Percentiles rank a stretch among this genome's conserved stretches.
Evolutionary conservation across 495 filamentous ascomycete genomes (phyloP).

Genomic region (Talaromyces liani): DNA sequence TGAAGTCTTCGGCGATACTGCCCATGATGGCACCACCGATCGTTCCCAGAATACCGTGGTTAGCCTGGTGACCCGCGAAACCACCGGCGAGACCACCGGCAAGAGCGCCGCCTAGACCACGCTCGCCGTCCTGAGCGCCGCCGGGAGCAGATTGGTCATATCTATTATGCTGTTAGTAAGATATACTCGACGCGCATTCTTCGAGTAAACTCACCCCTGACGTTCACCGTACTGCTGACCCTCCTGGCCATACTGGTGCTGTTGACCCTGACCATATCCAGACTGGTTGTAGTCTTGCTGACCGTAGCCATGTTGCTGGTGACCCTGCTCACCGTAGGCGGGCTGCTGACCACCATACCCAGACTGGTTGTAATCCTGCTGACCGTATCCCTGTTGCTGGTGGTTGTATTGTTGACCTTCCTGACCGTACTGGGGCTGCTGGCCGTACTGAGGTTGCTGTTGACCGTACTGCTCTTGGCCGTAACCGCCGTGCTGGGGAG

Average conservation of each 20-base stretch:
- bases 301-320: conserved; percentile 13
- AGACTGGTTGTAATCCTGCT: conserved; percentile 25
- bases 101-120: conserved; percentile 39
- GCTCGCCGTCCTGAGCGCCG: conserved; percentile 38
- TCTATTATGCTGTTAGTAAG: neutral
- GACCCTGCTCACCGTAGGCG: conserved; percentile 3
- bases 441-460: conserved; percentile 5
- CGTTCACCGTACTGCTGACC: conserved; percentile 14
- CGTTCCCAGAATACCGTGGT: conserved; percentile 43
- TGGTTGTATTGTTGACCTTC: conserved; percentile 6
- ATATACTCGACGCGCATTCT: too few relatives aligned
- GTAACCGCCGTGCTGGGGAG: conserved; percentile 25
- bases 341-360: conserved; percentile 11
- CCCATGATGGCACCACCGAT: conserved; percentile 44
- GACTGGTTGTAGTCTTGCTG: conserved; percentile 25
- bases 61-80: conserved; percentile 42
- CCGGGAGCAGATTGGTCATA: conserved; percentile 22
- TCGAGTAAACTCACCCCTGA: conserved; percentile 5
- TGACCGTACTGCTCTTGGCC: conserved; percentile 14
- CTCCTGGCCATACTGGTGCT: conserved; percentile 17
- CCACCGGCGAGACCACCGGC: conserved; percentile 39
- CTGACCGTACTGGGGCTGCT: conserved; percentile 11
- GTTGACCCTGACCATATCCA: conserved; percentile 11
- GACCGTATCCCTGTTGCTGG: conserved; percentile 15
- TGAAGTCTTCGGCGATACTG: conserved; percentile 36